Conservation (phyloP, 352 stramenopile genomes). For the Phytophthora crassamura region DNA sequence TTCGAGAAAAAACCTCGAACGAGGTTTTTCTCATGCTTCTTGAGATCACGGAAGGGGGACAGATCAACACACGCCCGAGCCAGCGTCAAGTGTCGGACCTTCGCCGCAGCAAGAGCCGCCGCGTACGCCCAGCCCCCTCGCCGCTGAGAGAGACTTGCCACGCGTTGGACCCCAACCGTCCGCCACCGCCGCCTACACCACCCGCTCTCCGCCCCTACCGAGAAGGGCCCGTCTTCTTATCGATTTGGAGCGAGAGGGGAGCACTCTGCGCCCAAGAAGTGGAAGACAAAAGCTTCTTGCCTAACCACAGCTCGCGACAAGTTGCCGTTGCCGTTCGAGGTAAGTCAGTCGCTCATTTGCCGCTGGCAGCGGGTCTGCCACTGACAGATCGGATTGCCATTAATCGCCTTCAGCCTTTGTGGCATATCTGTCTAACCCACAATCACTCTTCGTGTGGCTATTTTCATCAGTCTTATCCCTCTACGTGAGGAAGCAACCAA, state of each 20-base stretch:
- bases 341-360: constrained; percentile 2
- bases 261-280: constrained; percentile 11
- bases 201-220: constrained; percentile 9
- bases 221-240: constrained; percentile 5
- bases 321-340: constrained; percentile 16
- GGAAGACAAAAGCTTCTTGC: constrained; percentile 27
- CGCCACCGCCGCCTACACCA: constrained; percentile 12
- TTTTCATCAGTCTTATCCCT: constrained; percentile 5
- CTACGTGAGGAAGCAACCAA: constrained; percentile 3
- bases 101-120: constrained; percentile 5
- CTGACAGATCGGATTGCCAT: no score
- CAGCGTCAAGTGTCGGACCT: constrained; percentile 45
- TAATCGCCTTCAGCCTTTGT: no score
- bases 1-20: constrained; percentile 18
- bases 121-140: constrained; percentile 15
- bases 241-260: constrained; percentile 4
- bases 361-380: neutral
- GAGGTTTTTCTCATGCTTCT: constrained; percentile 28
- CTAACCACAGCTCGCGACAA: constrained; percentile 12
- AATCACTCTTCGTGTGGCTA: neutral
- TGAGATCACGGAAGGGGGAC: constrained; percentile 29
- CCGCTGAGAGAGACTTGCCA: constrained; percentile 36
- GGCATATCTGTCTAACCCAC: no score
- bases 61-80: constrained; percentile 29
- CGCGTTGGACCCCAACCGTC: constrained; percentile 44